These are phyloP conservation scores for Acer saccharum DNA, from an alignment of 345 rosid genomes.

Conservation along the genomic window DNA sequence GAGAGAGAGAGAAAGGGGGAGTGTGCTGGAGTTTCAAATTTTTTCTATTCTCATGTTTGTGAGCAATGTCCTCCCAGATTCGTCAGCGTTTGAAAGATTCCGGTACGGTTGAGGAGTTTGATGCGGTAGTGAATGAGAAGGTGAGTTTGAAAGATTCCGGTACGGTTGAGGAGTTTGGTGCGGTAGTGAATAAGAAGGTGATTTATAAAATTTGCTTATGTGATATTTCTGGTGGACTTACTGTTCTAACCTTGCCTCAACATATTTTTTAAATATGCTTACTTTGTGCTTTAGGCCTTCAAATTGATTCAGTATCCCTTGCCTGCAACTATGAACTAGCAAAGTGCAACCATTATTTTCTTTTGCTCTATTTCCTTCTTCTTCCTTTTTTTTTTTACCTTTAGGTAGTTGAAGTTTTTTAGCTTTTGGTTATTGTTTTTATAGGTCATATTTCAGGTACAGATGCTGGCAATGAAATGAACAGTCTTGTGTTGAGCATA, in stretches of 20 bases:
- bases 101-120: slow-evolving; percentile 70
- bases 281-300: no score
- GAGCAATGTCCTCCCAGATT: slow-evolving; percentile 46
- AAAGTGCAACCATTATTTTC: not conserved
- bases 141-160: slow-evolving; percentile 55
- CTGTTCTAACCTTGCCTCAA: not conserved
- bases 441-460: not conserved
- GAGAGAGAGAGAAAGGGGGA: not conserved
- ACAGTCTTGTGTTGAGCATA: not conserved
- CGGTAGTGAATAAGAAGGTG: slow-evolving; percentile 80
- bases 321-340: not conserved
- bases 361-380: not conserved
- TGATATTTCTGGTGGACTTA: not conserved
- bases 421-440: slow-evolving; percentile 15
- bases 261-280: no score
- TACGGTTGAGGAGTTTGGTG: slow-evolving; percentile 72
- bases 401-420: slow-evolving; percentile 10
- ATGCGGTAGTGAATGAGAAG: slow-evolving; percentile 79
- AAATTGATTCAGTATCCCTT: not conserved
- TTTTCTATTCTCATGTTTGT: slow-evolving; percentile 21
- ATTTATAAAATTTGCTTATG: not conserved
- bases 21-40: slow-evolving; percentile 11
- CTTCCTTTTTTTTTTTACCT: not conserved
- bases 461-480: not conserved
- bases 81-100: slow-evolving; percentile 79